Evolutionary conservation across 352 stramenopile genomes (phyloP).

Genomic region (Globisporangium paroecandrum): DNA sequence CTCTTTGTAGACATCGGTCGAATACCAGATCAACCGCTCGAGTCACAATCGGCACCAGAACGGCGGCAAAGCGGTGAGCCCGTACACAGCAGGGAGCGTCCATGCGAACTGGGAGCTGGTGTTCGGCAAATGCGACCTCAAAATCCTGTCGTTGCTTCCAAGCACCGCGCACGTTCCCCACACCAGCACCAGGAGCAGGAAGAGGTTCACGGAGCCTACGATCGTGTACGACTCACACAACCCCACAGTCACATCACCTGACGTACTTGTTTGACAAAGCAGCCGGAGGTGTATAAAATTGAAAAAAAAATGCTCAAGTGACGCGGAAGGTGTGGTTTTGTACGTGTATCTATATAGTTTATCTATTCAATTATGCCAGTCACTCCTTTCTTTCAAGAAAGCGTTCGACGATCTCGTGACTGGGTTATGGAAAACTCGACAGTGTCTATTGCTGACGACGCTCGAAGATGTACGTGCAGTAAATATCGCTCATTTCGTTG

Average conservation of each 20-base stretch:
- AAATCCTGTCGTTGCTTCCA: constrained; percentile 55
- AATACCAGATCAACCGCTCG: constrained; percentile 78
- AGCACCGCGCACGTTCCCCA: constrained; percentile 37
- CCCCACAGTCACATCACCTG: background rate
- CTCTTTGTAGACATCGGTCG: constrained; percentile 63
- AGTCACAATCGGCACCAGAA: constrained; percentile 43
- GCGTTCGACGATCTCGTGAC: background rate
- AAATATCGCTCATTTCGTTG: constrained; percentile 88
- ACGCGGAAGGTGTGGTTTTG: background rate
- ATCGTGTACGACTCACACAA: constrained; percentile 3
- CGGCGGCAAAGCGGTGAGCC: constrained; percentile 49
- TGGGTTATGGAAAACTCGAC: background rate
- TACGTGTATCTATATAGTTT: constrained; percentile 4
- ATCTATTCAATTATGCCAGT: constrained; percentile 1
- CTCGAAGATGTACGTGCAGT: constrained; percentile 86
- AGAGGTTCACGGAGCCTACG: background rate
- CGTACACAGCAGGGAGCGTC: constrained; percentile 56
- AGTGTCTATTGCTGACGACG: constrained; percentile 26
- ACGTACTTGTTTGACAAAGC: constrained; percentile 3
- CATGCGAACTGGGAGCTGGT: constrained; percentile 80
- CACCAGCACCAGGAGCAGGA: constrained; percentile 7
- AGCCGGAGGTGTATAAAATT: background rate
- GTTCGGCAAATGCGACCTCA: constrained; percentile 60
- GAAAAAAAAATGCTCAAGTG: background rate
- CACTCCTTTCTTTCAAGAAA: background rate